Conservation (phyloP, 2,329 filamentous ascomycete species). For the Sarocladiaceae sp. region DNA sequence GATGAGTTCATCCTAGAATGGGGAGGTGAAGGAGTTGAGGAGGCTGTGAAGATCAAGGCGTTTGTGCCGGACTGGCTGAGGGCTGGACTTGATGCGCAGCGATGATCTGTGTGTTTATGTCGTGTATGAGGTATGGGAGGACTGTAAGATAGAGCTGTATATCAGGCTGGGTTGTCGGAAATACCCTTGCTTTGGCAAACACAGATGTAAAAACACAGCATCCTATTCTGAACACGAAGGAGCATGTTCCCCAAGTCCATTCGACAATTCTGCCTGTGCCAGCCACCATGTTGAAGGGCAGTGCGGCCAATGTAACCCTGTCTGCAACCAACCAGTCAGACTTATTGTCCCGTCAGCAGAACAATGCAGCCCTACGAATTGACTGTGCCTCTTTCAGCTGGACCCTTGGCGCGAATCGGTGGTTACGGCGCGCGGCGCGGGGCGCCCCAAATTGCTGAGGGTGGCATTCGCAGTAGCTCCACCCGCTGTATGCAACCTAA, state of each 20-base stretch:
- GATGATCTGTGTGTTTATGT: background rate
- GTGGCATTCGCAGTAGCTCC: too few relatives aligned
- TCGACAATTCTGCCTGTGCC: too few relatives aligned
- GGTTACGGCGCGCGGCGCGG: background rate
- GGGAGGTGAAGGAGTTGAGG: conserved; percentile 37
- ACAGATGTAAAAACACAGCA: too few relatives aligned
- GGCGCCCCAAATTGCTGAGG: conserved; percentile 4
- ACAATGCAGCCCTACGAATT: background rate
- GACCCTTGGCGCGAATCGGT: background rate
- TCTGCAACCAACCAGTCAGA: too few relatives aligned
- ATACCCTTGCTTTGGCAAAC: background rate
- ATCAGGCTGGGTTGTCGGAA: background rate
- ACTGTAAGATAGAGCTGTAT: background rate
- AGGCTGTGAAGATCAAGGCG: conserved; percentile 60
- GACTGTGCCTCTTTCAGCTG: background rate
- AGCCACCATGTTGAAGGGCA: too few relatives aligned
- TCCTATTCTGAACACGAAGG: too few relatives aligned
- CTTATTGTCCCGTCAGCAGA: too few relatives aligned
- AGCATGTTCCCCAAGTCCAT: too few relatives aligned
- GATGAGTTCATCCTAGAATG: conserved; percentile 59
- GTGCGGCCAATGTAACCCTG: background rate
- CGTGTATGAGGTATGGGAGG: background rate
- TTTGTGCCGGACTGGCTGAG: conserved; percentile 78
- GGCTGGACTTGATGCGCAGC: conserved; percentile 28
- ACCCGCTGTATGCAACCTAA: conserved; percentile 9